These are phyloP conservation scores for Diaporthe eres DNA, from an alignment of 2,329 filamentous ascomycete genomes.

Conservation along the genomic window DNA sequence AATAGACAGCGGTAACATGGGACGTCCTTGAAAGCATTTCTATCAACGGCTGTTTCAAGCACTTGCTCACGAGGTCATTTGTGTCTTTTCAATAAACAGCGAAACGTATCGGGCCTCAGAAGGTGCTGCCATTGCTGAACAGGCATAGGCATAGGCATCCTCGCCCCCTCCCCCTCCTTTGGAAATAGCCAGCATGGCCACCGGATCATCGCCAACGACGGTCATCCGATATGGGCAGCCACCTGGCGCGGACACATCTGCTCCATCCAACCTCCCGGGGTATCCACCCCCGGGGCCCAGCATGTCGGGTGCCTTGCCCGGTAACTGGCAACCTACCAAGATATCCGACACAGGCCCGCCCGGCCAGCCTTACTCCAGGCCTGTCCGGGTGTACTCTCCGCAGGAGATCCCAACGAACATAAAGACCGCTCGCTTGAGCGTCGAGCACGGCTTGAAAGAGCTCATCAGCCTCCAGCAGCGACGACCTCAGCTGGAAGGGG, in stretches of 20 bases:
- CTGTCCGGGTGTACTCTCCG: constrained; percentile 43
- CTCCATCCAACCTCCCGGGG: not conserved
- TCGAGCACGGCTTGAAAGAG: constrained; percentile 53
- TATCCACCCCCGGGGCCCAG: not conserved
- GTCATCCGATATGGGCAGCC: constrained; percentile 11
- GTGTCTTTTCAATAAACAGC: not conserved
- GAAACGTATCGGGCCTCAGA: not conserved
- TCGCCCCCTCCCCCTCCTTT: not conserved
- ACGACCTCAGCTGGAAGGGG: constrained; percentile 45
- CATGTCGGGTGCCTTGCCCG: constrained; percentile 14
- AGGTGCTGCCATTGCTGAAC: too few species aligned
- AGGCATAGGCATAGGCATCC: not conserved
- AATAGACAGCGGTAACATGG: not conserved
- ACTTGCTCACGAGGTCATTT: not conserved
- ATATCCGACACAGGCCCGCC: not conserved
- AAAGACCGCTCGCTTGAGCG: constrained; percentile 42
- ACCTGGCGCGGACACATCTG: not conserved
- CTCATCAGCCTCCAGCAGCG: constrained; percentile 53
- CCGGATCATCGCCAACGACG: not conserved
- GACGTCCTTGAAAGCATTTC: not conserved
- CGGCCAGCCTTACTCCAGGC: constrained; percentile 8
- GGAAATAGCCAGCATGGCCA: constrained; percentile 6
- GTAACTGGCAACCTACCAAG: not conserved
- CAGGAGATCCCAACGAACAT: constrained; percentile 44
- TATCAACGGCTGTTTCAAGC: not conserved